phyloP scores from a whole-genome alignment of 1,284 basidiomycete species.

The Mycosarcoma mackinlayi region DNA sequence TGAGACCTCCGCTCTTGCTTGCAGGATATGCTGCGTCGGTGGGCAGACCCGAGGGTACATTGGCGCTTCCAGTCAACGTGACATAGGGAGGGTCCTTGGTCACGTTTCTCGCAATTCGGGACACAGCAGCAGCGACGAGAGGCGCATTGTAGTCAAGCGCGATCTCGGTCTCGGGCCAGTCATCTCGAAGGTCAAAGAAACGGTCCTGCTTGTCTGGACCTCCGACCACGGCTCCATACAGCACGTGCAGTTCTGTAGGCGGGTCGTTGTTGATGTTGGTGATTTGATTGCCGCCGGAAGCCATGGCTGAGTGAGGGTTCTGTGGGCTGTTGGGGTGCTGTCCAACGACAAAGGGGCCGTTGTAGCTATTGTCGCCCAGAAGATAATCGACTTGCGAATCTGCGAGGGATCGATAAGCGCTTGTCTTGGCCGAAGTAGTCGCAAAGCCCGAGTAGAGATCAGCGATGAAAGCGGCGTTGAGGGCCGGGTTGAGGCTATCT shows the following conservation, averaged over 20 bases:
- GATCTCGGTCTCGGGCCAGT: slow-evolving; percentile 83
- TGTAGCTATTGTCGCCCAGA: slow-evolving; percentile 88
- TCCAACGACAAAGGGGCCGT: slow-evolving; percentile 82
- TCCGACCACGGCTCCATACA: slow-evolving; percentile 88
- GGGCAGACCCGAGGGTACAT: slow-evolving; percentile 31
- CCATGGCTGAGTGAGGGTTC: slow-evolving; percentile 87
- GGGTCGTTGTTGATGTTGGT: slow-evolving; percentile 79
- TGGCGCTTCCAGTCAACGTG: slow-evolving; percentile 24
- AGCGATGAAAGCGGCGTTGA: slow-evolving; percentile 85
- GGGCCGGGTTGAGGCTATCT: slow-evolving; percentile 83
- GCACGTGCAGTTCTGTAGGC: slow-evolving; percentile 76
- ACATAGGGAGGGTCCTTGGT: slow-evolving; percentile 83
- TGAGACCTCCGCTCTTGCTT: slow-evolving; percentile 21
- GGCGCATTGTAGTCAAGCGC: slow-evolving; percentile 80
- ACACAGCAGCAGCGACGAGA: slow-evolving; percentile 81
- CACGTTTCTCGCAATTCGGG: slow-evolving; percentile 75
- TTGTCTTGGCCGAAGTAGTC: slow-evolving; percentile 72
- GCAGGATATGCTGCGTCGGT: slow-evolving; percentile 36
- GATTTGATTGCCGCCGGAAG: slow-evolving; percentile 80
- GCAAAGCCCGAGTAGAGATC: slow-evolving; percentile 78
- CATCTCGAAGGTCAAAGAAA: slow-evolving; percentile 84
- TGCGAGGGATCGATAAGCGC: slow-evolving; percentile 79
- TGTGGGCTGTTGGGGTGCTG: slow-evolving; percentile 86
- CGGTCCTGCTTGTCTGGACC: slow-evolving; percentile 82
- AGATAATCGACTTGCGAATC: slow-evolving; percentile 81